A percentile compares a stretch with the other conserved stretches of the same genome.
Evolutionary conservation across 371 early-diverging fungal genomes (phyloP).

Genomic region (Funneliformis caledonium): DNA sequence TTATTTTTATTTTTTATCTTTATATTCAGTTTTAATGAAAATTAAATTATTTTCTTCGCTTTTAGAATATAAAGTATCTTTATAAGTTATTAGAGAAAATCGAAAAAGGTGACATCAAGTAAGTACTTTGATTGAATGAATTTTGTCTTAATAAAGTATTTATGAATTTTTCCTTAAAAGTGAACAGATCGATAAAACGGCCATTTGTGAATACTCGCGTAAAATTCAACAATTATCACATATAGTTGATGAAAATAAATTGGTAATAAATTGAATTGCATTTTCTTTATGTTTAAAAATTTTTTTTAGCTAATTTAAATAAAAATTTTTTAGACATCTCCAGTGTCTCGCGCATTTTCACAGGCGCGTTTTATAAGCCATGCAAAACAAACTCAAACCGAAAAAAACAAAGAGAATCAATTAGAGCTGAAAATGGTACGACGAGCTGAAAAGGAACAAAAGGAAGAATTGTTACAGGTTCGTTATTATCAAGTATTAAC

Average conservation of each 20-base stretch:
- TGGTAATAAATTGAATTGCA: background rate
- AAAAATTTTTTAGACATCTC: slow-evolving; percentile 21
- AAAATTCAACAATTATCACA: slow-evolving; percentile 32
- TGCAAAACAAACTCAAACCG: slow-evolving; percentile 34
- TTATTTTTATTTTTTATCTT: background rate
- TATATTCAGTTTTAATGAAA: background rate
- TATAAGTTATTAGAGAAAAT: slow-evolving; percentile 30
- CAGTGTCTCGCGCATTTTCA: slow-evolving; percentile 32
- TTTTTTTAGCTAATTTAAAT: background rate
- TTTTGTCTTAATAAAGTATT: background rate
- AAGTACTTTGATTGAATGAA: background rate
- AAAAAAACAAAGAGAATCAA: slow-evolving; percentile 38
- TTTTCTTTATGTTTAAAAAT: background rate
- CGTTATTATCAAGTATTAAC: background rate
- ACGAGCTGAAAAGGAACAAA: slow-evolving; percentile 33
- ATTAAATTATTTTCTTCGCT: background rate
- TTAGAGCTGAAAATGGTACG: slow-evolving; percentile 37
- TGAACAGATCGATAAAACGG: slow-evolving; percentile 34
- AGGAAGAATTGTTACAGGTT: slow-evolving; percentile 37
- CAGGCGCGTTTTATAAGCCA: slow-evolving; percentile 36
- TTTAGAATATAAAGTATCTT: slow-evolving; percentile 38
- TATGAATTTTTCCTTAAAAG: background rate
- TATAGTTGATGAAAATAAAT: slow-evolving; percentile 38
- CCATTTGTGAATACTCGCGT: slow-evolving; percentile 30
- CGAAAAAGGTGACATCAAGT: slow-evolving; percentile 23